phyloP scores from a whole-genome alignment of 139 green algal species.

The Tetradesmus obliquus region DNA sequence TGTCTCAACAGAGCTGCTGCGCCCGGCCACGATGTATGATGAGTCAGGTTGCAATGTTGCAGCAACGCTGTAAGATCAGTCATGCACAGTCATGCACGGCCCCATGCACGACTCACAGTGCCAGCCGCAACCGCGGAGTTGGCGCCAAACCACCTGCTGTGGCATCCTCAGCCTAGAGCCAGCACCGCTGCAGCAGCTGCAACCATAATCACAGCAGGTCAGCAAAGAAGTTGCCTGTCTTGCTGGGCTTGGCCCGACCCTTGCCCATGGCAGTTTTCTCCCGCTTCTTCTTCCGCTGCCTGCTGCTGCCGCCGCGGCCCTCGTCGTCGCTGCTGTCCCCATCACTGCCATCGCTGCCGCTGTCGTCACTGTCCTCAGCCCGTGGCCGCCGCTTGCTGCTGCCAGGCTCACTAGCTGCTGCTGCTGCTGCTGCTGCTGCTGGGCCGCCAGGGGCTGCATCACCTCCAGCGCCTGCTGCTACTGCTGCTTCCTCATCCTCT shows the following conservation, averaged over 20 bases:
- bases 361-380: not conserved
- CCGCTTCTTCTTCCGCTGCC: constrained; percentile 51
- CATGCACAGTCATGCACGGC: too few relatives aligned
- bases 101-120: too few relatives aligned
- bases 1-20: too few relatives aligned
- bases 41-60: too few relatives aligned
- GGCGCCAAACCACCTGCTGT: too few relatives aligned
- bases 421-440: constrained; percentile 5
- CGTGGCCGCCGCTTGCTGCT: not conserved
- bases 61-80: too few relatives aligned
- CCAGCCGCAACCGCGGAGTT: too few relatives aligned
- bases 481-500: constrained; percentile 29
- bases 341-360: not conserved
- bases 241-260: constrained; percentile 46
- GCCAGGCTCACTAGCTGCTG: not conserved
- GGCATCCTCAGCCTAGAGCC: too few relatives aligned
- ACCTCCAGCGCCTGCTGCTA: constrained; percentile 20
- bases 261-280: constrained; percentile 56
- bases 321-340: constrained; percentile 25
- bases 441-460: not conserved
- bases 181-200: too few relatives aligned
- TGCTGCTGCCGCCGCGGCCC: not conserved
- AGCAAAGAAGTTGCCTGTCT: constrained; percentile 60
- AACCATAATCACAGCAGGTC: constrained; percentile 48
- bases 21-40: too few relatives aligned